Evolutionary conservation across 2,329 filamentous ascomycete species (phyloP).

Genomic region (Pseudocercospora fuligena): DNA sequence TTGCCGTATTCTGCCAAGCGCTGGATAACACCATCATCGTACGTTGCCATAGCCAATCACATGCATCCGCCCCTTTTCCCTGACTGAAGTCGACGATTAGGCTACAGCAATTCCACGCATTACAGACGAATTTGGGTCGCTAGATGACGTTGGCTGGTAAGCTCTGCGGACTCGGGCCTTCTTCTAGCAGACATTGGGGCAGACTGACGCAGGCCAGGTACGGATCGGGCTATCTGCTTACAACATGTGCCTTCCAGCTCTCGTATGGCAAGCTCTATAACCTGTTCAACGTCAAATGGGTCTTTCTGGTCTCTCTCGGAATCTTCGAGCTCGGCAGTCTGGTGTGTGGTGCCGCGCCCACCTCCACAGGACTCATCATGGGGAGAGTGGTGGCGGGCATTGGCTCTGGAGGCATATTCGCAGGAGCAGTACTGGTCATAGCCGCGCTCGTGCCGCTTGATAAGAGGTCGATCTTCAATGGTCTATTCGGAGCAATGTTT

Average conservation of each 20-base stretch:
- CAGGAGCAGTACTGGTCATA: constrained; percentile 43
- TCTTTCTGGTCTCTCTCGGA: constrained; percentile 45
- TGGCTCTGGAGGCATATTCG: constrained; percentile 58
- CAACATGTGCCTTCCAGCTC: constrained; percentile 48
- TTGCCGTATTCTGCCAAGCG: no score
- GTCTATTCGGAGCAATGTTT: constrained; percentile 47
- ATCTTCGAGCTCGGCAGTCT: constrained; percentile 55
- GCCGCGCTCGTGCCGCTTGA: constrained; percentile 20
- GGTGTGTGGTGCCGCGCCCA: constrained; percentile 54
- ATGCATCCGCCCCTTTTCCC: no score
- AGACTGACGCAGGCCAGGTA: constrained; percentile 45
- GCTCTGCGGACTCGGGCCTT: no score
- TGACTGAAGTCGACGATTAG: no score
- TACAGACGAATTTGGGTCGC: no score
- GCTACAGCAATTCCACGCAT: no score
- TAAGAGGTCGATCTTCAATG: constrained; percentile 27
- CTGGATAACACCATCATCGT: no score
- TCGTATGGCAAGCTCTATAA: constrained; percentile 49
- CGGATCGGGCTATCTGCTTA: constrained; percentile 50
- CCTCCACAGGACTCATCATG: constrained; percentile 57
- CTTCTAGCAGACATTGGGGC: no score
- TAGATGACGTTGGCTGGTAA: no score
- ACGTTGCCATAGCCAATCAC: no score
- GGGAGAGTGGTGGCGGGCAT: constrained; percentile 59
- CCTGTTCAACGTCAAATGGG: constrained; percentile 51